These are phyloP conservation scores for Multifurca ochricompacta DNA, from an alignment of 768 basidiomycete genomes.

Conservation along the genomic window DNA sequence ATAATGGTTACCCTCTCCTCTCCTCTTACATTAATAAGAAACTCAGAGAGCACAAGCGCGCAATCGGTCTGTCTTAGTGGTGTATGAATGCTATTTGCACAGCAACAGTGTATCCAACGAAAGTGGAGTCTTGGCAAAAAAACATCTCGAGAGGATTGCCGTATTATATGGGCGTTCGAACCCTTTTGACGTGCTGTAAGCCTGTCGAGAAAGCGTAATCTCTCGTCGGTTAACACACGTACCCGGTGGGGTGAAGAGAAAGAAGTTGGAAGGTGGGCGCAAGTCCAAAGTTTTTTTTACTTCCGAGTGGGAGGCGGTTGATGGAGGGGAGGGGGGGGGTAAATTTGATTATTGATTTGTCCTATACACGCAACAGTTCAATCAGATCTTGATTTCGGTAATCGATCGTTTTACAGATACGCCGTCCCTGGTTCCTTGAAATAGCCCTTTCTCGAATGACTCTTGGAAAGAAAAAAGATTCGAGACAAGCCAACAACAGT, in stretches of 20 bases:
- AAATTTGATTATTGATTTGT: no score
- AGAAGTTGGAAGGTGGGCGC: neutral
- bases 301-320: neutral
- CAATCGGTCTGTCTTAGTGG: no score
- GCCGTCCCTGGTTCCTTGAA: conserved; percentile 7
- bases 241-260: neutral
- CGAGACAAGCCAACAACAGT: neutral
- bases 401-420: neutral
- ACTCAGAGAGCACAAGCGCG: no score
- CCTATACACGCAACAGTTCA: neutral
- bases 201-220: neutral
- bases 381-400: conserved; percentile 3
- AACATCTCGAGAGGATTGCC: no score
- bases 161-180: no score
- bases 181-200: neutral
- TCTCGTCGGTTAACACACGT: neutral
- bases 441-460: neutral
- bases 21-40: no score
- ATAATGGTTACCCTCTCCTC: no score
- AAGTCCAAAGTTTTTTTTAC: neutral
- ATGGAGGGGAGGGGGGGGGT: neutral
- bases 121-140: neutral
- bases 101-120: neutral
- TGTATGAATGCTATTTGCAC: neutral
- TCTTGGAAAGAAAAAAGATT: neutral